Base-by-base conservation (phyloP, 106 monocot species). In the Apostasia ramifera region DNA sequence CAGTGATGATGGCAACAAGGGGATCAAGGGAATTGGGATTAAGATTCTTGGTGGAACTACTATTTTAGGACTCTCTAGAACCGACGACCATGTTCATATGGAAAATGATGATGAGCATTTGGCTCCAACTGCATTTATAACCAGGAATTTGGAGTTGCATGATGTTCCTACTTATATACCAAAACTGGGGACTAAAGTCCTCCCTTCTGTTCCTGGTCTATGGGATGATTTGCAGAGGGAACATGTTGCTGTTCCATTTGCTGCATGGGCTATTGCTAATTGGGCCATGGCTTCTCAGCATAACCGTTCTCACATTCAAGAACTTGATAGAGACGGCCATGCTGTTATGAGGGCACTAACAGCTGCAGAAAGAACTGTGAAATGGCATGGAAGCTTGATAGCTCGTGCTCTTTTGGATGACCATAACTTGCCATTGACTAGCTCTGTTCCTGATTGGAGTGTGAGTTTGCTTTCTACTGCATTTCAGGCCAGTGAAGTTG, bases 211-310 rank as follows among this genome's bases (percentile, higher is more conserved):
- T 38, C 98, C 98, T 12, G 98, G 98, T 2, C 81, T 98, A 1
- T 98, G 93, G 98, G 98, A 98, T 83, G 98, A 98, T 78, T 75
- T 98, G 66, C 92, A 93, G 72, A 79, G 93, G 74, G 98, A 98
- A 71, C 85, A 98, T 77, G 80, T 98, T 55, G 93, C 98, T 72
- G 85, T 98, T 62, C 98, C 98, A 67, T 98, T 98, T 90, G 98
- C 98, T 81, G 86, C 89, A 70, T 98, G 98, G 98, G 98, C 98
- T 79, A 55, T 98, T 60, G 98, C 98, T 59, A 98, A 93, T 67
- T 98, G 98, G 98, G 90, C 98, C 63, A 57, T 84, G 48, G 87
- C 98, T 78, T 98, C 98, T 54, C 81, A 85, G 46, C 12, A 53
- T 68, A 98, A 98, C 69, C 79, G 98, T 45, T 83, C 78, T 11